Conservation (phyloP, 805 yeast species). For the Cyberlindnera veronae region DNA sequence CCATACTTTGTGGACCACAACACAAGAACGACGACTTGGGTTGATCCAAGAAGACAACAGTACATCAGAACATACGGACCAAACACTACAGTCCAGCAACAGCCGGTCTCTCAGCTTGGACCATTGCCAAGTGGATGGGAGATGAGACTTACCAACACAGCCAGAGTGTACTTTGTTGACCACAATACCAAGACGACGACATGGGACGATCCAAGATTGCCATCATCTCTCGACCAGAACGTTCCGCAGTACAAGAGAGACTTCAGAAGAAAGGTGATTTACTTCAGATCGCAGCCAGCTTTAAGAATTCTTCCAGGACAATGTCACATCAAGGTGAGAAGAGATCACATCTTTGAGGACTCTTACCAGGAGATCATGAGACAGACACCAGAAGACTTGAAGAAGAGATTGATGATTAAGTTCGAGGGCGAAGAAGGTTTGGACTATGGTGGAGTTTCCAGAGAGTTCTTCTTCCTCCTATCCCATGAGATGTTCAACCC, state of each 20-base stretch:
- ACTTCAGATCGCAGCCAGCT: conserved; percentile 98
- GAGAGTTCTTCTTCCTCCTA: conserved; percentile 94
- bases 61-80: conserved; percentile 93
- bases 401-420: conserved; percentile 95
- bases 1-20: conserved; percentile 98
- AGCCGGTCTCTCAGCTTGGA: conserved; percentile 95
- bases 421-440: conserved; percentile 99
- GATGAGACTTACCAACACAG: conserved; percentile 98
- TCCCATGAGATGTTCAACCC: conserved; percentile 99
- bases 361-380: conserved; percentile 98
- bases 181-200: conserved; percentile 99
- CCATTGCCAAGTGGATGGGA: conserved; percentile 99
- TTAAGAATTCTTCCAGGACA: conserved; percentile 96
- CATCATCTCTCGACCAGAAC: conserved; percentile 94
- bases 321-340: conserved; percentile 95
- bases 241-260: conserved; percentile 99
- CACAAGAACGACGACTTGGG: conserved; percentile 99
- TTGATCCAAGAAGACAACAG: conserved; percentile 98
- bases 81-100: conserved; percentile 90
- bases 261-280: conserved; percentile 94
- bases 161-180: conserved; percentile 97
- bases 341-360: conserved; percentile 95
- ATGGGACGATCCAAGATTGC: conserved; percentile 99
- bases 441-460: conserved; percentile 98
- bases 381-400: conserved; percentile 96